These are phyloP conservation scores for Acmispon strigosus DNA, from an alignment of 306 rosid species.

Conservation along the genomic window DNA sequence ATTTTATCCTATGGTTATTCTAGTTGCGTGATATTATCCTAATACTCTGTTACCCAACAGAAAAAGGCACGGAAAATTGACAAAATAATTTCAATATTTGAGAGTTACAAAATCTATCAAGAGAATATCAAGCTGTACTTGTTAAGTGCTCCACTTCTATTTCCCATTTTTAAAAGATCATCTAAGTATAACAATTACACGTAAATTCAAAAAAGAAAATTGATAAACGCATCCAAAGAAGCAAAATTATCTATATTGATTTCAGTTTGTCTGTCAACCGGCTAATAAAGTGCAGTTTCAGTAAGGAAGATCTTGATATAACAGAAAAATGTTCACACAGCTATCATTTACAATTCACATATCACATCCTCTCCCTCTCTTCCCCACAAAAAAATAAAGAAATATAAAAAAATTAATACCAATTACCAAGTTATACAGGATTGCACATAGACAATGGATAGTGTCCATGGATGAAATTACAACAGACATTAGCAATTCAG, in stretches of 20 bases:
- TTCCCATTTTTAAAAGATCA: too few relatives aligned
- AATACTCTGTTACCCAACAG: too few relatives aligned
- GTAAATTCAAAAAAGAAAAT: too few relatives aligned
- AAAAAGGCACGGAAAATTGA: too few relatives aligned
- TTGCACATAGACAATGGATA: not conserved
- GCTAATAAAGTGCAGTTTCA: not conserved
- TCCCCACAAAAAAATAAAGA: not conserved
- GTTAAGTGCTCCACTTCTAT: too few relatives aligned
- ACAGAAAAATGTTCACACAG: not conserved
- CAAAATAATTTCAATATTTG: too few relatives aligned
- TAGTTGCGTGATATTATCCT: too few relatives aligned
- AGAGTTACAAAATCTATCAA: too few relatives aligned
- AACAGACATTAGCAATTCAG: not conserved
- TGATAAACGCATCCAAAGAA: not conserved
- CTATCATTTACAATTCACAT: slow-evolving; percentile 1
- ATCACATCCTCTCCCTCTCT: not conserved
- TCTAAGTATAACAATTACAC: too few relatives aligned
- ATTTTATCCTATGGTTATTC: too few relatives aligned
- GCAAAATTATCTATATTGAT: not conserved
- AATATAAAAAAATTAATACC: not conserved
- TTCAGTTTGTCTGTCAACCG: not conserved
- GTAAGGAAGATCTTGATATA: not conserved
- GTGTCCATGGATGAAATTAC: not conserved
- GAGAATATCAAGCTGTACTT: too few relatives aligned
- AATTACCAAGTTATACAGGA: not conserved